Conservation (phyloP, 2,329 filamentous ascomycete species). For the Rhinocladiella similis region DNA sequence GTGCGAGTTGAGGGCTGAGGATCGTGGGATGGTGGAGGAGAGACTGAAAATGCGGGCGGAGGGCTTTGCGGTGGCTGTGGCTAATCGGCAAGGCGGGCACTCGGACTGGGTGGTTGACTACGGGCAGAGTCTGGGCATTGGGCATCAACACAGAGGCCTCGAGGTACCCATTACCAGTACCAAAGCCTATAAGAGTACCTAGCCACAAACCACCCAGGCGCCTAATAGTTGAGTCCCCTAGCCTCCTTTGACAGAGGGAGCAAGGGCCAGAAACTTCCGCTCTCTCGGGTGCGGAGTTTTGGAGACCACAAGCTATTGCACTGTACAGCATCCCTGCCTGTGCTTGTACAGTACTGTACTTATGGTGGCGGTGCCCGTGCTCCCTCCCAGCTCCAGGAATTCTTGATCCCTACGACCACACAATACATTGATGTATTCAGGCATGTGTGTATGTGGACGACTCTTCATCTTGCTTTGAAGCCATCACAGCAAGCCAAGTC, state of each 20-base stretch:
- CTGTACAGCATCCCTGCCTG: too few species aligned
- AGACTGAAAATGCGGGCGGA: constrained; percentile 1
- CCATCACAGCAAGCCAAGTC: neutral
- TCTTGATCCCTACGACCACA: too few species aligned
- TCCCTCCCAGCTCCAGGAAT: too few species aligned
- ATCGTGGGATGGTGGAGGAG: neutral
- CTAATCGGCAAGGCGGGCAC: neutral
- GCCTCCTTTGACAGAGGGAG: neutral
- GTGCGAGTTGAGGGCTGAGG: neutral
- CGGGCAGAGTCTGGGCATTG: neutral
- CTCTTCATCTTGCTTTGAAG: neutral
- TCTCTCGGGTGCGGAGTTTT: neutral
- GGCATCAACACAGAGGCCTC: too few species aligned
- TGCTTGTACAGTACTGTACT: too few species aligned
- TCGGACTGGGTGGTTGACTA: neutral
- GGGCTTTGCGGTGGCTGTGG: neutral
- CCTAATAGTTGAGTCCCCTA: neutral
- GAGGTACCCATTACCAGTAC: too few species aligned
- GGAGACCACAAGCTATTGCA: neutral
- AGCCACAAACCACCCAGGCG: too few species aligned
- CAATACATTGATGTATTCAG: too few species aligned
- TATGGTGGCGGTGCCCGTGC: too few species aligned
- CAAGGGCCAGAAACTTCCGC: neutral
- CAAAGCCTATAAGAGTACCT: too few species aligned
- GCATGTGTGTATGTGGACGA: too few species aligned